Conservation (phyloP, 176 grass and related monocot species). For the Rhynchospora pubera region DNA sequence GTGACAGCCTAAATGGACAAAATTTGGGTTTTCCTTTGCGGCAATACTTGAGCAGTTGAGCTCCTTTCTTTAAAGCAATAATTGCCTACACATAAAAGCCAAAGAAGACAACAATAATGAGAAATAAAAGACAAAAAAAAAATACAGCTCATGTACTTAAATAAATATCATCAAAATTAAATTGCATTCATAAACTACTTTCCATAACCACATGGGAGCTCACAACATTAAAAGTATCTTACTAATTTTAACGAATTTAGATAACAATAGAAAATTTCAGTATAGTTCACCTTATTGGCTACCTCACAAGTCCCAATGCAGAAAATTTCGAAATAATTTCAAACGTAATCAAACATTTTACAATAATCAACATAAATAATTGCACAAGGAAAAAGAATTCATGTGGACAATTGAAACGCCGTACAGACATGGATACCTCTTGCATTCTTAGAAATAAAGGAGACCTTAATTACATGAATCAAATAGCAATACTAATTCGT, state of each 20-base stretch:
- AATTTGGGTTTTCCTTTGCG: conserved; percentile 94
- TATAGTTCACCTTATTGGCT: background rate
- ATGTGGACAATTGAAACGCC: background rate
- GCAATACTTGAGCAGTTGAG: conserved; percentile 89
- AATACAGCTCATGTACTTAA: background rate
- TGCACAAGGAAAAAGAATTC: background rate
- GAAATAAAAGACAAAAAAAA: background rate
- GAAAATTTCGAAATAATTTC: background rate
- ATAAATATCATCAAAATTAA: background rate
- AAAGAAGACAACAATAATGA: background rate
- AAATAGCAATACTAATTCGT: background rate
- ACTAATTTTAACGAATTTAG: background rate
- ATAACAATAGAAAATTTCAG: background rate
- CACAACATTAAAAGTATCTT: background rate
- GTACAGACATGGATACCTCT: background rate
- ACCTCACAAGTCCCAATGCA: background rate
- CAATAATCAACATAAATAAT: background rate
- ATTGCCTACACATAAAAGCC: conserved; percentile 34
- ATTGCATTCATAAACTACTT: background rate
- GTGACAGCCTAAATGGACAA: conserved; percentile 74
- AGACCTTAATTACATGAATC: background rate
- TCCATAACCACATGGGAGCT: background rate
- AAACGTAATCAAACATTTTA: background rate
- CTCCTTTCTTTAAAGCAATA: conserved; percentile 85
- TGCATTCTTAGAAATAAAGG: background rate